Base-by-base conservation (phyloP, 2,329 filamentous ascomycete genomes). In the Didymosphaeria variabile region DNA sequence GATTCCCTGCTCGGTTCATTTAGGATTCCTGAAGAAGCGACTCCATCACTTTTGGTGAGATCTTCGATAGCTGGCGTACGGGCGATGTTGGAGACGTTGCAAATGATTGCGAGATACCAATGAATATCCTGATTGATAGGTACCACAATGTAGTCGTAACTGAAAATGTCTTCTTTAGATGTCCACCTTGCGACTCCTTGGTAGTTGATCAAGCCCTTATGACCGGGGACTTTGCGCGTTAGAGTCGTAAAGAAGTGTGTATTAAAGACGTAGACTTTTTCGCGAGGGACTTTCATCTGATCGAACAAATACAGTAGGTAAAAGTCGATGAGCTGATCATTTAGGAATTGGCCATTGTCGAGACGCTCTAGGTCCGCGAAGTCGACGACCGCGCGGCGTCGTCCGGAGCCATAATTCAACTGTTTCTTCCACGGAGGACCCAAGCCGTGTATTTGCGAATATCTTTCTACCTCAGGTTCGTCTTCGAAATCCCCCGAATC, bases 61-160 rank as follows among this genome's bases (percentile, higher is more conserved):
- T 49, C 58, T 21, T 55, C 49, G 32, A 57, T 36, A 15, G 31
- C 44, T 1, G 66, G 64, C 36, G 73, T 77, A 36, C 79, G 76
- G 32, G 70, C 67, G n/a, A 95, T 83, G 55, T 85, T 88, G 3
- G 88, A 86, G 2, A 94, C 85, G 71, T 99, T 97, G 85, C 93
- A 97, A 55, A 99, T 94, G 58, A 99, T 94, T 8, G 93, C 93
- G 66, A 98, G 82, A 78, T 95, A 98, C 95, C 96, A 99, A 77
- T 99, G 95, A 1, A 64, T 58, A 21, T 88, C 83, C 73, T 97
- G 91, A 70, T 97, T 96, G 75, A 99, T 92, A 0, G 95, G 95
- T 7, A 99, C 91, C 12, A 98, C 85, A 60, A 98, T 89, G 75
- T 94, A 97, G 73, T 97, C 92, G 69, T 92, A 93, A 6, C 84